These are phyloP conservation scores for Oidiodendron maius DNA, from an alignment of 495 filamentous ascomycete genomes.

Conservation along the genomic window DNA sequence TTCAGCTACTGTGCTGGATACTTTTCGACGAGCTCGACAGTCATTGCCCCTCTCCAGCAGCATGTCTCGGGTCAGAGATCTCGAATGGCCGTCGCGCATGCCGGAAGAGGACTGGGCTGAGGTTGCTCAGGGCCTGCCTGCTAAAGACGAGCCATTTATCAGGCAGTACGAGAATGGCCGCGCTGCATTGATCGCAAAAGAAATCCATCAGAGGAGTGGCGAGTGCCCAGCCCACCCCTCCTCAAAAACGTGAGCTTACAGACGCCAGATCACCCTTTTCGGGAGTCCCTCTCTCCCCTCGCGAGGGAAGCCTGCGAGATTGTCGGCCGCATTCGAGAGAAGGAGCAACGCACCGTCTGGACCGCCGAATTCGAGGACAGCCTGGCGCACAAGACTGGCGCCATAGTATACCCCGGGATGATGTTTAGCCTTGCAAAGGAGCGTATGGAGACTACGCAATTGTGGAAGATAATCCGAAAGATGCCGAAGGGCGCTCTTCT, in stretches of 20 bases:
- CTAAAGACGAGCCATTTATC: slow-evolving; percentile 61
- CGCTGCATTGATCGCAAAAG: slow-evolving; percentile 70
- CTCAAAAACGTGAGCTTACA: slow-evolving; percentile 7
- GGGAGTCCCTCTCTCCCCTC: slow-evolving; percentile 63
- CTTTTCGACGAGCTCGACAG: background rate
- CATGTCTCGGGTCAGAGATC: slow-evolving; percentile 16
- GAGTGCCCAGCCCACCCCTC: slow-evolving; percentile 20
- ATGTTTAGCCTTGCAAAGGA: slow-evolving; percentile 79
- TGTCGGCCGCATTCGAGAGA: slow-evolving; percentile 66
- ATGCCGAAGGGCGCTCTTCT: slow-evolving; percentile 92
- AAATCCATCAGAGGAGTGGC: slow-evolving; percentile 81
- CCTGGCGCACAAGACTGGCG: slow-evolving; percentile 45
- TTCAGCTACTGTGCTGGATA: no score
- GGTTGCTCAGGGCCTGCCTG: slow-evolving; percentile 44
- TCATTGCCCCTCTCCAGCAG: background rate
- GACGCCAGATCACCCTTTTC: slow-evolving; percentile 49
- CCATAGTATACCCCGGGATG: slow-evolving; percentile 72
- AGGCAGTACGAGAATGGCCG: slow-evolving; percentile 72
- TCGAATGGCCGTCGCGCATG: slow-evolving; percentile 19
- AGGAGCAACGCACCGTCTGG: slow-evolving; percentile 70
- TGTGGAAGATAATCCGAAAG: slow-evolving; percentile 76
- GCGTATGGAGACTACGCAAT: slow-evolving; percentile 70
- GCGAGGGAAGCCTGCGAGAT: slow-evolving; percentile 72
- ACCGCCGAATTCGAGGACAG: slow-evolving; percentile 61
- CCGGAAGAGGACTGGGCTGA: slow-evolving; percentile 52